Percentiles rank a stretch among this genome's conserved stretches.
Evolutionary conservation across 495 filamentous ascomycete species (phyloP).

Genomic region (Aspergillus conjunctus): DNA sequence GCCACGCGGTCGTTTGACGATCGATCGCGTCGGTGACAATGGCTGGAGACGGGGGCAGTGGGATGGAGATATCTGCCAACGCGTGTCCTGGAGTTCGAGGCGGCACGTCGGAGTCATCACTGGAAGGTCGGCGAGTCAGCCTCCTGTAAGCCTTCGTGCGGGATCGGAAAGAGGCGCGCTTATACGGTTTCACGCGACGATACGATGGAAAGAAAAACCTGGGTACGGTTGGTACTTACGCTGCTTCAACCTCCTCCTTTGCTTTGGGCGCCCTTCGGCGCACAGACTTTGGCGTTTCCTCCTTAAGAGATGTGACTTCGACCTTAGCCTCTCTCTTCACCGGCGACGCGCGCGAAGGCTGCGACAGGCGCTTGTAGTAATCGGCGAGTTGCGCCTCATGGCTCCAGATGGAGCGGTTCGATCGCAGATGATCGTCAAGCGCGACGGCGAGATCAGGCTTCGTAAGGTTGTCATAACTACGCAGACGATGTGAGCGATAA

Average conservation of each 20-base stretch:
- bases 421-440: conserved; percentile 73
- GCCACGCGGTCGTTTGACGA: conserved; percentile 64
- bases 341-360: conserved; percentile 62
- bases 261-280: conserved; percentile 40
- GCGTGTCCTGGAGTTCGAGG: conserved; percentile 51
- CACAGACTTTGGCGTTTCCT: conserved; percentile 37
- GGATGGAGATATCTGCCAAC: conserved; percentile 31
- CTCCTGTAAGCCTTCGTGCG: no score
- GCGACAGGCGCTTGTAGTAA: conserved; percentile 72
- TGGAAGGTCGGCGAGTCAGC: conserved; percentile 11
- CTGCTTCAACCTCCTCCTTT: conserved; percentile 43
- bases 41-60: conserved; percentile 79
- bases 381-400: conserved; percentile 64
- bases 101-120: conserved; percentile 40
- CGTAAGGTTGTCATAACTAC: conserved; percentile 69
- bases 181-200: no score
- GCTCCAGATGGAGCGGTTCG: conserved; percentile 61
- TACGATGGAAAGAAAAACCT: no score
- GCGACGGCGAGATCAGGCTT: conserved; percentile 80
- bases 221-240: conserved; percentile 37
- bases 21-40: conserved; percentile 83
- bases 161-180: neutral
- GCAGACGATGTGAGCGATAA: neutral
- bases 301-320: conserved; percentile 30
- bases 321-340: conserved; percentile 65